Conservation (phyloP, 2,329 filamentous ascomycete genomes). For the Elsinoe batatas region DNA sequence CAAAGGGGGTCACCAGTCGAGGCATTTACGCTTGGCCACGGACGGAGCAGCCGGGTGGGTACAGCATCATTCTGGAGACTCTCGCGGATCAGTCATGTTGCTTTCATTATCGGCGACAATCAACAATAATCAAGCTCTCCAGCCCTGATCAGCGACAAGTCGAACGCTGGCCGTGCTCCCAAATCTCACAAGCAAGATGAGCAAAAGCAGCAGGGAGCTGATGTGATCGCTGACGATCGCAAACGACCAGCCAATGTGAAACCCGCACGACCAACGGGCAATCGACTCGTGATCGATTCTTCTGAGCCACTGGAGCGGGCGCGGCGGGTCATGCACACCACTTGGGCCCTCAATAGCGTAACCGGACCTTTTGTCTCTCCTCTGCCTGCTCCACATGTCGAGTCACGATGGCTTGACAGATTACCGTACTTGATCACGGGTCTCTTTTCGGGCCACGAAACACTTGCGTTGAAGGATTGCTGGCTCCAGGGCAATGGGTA, state of each 20-base stretch:
- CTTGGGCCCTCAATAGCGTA: slow-evolving; percentile 12
- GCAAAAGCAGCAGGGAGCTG: slow-evolving; percentile 5
- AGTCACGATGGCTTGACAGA: slow-evolving; percentile 9
- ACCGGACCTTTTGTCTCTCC: slow-evolving; percentile 5
- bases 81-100: background rate
- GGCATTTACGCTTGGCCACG: background rate
- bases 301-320: background rate
- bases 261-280: slow-evolving; percentile 13
- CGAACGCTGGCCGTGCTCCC: slow-evolving; percentile 9
- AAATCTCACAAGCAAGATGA: background rate
- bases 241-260: slow-evolving; percentile 5
- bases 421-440: slow-evolving; percentile 10
- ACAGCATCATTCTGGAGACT: too few relatives aligned
- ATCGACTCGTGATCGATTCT: slow-evolving; percentile 12
- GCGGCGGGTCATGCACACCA: slow-evolving; percentile 11
- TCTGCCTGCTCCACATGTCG: slow-evolving; percentile 12
- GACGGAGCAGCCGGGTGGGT: background rate
- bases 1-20: background rate
- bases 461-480: background rate
- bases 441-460: background rate
- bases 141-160: slow-evolving; percentile 3
- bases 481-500: background rate
- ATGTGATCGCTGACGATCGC: slow-evolving; percentile 4
- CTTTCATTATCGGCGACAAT: background rate
- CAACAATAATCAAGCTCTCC: background rate